Conservation (phyloP, 352 stramenopile genomes). For the Paralagenidium karlingii region DNA sequence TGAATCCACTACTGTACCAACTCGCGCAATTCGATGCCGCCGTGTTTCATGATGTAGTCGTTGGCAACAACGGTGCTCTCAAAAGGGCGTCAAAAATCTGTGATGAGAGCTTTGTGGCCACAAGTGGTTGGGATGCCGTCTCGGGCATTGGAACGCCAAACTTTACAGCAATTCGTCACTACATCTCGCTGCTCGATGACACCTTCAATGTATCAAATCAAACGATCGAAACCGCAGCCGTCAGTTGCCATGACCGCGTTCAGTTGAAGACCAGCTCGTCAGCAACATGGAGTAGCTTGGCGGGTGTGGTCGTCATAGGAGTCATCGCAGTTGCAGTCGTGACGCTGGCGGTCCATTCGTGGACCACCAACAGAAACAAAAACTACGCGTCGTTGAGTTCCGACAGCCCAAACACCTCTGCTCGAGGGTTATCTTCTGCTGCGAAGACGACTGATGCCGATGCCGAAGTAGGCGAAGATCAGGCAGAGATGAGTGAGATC, state of each 20-base stretch:
- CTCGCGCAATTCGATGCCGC: conserved; percentile 27
- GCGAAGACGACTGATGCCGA: conserved; percentile 7
- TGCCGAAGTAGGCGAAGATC: conserved; percentile 2
- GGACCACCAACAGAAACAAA: conserved; percentile 29
- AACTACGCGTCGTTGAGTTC: conserved; percentile 35
- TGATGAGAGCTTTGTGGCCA: conserved; percentile 65
- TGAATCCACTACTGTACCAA: conserved; percentile 81
- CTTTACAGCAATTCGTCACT: conserved; percentile 49
- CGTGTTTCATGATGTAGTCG: conserved; percentile 79
- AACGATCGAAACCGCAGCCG: neutral
- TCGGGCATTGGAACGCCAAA: conserved; percentile 80
- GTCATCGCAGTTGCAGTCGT: conserved; percentile 19
- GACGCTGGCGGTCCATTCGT: conserved; percentile 17
- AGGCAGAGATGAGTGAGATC: conserved; percentile 35
- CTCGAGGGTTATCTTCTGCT: conserved; percentile 11
- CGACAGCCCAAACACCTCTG: conserved; percentile 4
- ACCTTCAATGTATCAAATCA: neutral
- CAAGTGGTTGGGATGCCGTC: conserved; percentile 78
- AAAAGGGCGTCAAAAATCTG: conserved; percentile 35
- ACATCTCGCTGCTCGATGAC: conserved; percentile 27
- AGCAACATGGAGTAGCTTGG: conserved; percentile 19
- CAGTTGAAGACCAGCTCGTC: neutral
- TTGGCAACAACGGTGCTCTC: conserved; percentile 67
- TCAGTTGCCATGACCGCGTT: neutral
- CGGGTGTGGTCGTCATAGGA: conserved; percentile 15